phyloP scores from a whole-genome alignment of 1,284 basidiomycete genomes.

The Spongiforma sp. region DNA sequence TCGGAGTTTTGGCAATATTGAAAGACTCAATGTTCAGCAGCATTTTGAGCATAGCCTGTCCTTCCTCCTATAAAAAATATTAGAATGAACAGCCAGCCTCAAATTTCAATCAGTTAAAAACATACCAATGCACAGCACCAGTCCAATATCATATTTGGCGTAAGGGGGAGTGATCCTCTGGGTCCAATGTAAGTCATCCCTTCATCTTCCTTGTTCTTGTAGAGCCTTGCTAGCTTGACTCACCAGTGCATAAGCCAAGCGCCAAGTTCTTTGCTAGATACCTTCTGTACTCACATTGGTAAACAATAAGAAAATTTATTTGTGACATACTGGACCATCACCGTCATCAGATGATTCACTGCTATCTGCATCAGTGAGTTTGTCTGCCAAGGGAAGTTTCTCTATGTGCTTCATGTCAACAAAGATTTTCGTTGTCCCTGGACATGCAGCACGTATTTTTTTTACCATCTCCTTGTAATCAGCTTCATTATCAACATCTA shows the following conservation, averaged over 20 bases:
- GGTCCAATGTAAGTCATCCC: neutral
- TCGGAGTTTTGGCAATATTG: too few relatives aligned
- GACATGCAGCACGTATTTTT: neutral
- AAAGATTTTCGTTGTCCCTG: neutral
- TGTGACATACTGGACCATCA: neutral
- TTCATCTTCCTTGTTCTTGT: neutral
- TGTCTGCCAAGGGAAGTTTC: neutral
- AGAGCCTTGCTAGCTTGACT: neutral
- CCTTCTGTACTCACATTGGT: too few relatives aligned
- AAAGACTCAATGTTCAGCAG: neutral
- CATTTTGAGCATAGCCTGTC: neutral
- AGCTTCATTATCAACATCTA: neutral
- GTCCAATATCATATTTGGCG: neutral
- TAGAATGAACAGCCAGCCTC: too few relatives aligned
- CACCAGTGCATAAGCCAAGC: too few relatives aligned
- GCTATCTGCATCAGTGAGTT: neutral
- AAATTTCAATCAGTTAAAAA: too few relatives aligned
- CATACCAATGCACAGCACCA: neutral
- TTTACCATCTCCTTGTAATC: neutral
- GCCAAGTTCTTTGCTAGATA: too few relatives aligned
- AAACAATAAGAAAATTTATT: neutral
- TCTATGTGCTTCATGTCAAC: neutral
- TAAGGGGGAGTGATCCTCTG: neutral
- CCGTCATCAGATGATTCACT: neutral
- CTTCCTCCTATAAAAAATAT: too few relatives aligned